Evolutionary conservation across 805 yeast genomes (phyloP), one percentile per base, ranked within the genome.

Genomic region (Sungouiozyma intestinalis): DNA sequence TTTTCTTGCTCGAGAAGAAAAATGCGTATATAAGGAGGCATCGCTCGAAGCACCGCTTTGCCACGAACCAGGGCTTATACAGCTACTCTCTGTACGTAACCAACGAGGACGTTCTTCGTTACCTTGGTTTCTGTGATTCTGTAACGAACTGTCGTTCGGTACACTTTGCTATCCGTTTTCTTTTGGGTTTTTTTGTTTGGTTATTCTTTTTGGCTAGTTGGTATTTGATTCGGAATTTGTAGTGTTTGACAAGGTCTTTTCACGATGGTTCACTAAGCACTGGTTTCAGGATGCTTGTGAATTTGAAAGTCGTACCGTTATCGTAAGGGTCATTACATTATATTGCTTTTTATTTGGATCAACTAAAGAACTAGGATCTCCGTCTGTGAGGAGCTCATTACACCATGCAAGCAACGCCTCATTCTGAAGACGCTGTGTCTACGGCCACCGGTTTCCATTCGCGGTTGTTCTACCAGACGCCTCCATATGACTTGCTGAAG

Each of bases 381-480:
- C n/a, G n/a, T n/a, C n/a, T n/a, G n/a, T n/a, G n/a, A n/a, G n/a
- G n/a, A n/a, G n/a, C n/a, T n/a, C n/a, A n/a, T n/a, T n/a, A 17
- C 5, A 36, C 15, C 16, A 40, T 36, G 37, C 44, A 42, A 38
- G 37, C 34, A 11, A 42, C 44, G 17, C 44, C 44, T 34, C 19
- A 33, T 19, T 38, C 44, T 34, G 38, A 19, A 16, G 34, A 33
- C 17, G 29, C 34, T 6, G 24, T 36, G 9, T 16, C 35, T 13
- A 17, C 17, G 8, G n/a, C 16, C 13, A 24, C 17, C 4, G 29
- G 20, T 20, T 37, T 36, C 16, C 21, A 38, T 29, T 34, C 40
- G 17, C 38, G 33, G 24, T 24, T 43, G 16, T 41, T 42, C 19
- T 50, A 48, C 17, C 50, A 50, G 19, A 50, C 53, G 9, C 53